These are phyloP conservation scores for Cicer pinnatifidum DNA, from an alignment of 306 rosid species.

Conservation along the genomic window DNA sequence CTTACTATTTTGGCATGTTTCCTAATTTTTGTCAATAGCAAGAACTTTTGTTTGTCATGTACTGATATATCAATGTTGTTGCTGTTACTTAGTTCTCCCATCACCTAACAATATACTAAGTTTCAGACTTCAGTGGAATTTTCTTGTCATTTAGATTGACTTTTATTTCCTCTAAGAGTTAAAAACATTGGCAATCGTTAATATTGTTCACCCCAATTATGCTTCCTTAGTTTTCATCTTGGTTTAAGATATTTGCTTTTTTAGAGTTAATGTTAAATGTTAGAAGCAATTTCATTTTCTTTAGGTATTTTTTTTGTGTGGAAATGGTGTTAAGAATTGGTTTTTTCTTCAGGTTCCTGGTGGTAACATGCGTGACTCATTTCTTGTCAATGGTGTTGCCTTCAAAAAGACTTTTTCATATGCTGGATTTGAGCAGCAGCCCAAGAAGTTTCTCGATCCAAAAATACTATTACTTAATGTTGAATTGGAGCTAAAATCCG, in stretches of 20 bases:
- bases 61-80: neutral
- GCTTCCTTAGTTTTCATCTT: neutral
- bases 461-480: constrained; percentile 80
- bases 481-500: constrained; percentile 97
- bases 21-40: neutral
- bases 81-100: neutral
- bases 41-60: neutral
- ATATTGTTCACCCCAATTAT: neutral
- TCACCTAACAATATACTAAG: neutral
- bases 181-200: neutral
- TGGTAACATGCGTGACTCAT: constrained; percentile 95
- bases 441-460: constrained; percentile 84
- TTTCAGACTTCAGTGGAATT: neutral
- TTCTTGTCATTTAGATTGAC: neutral
- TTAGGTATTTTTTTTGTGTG: constrained; percentile 7
- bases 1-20: constrained; percentile 9
- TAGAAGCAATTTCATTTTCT: constrained; percentile 20
- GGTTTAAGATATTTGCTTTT: neutral
- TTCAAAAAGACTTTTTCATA: constrained; percentile 98
- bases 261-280: neutral
- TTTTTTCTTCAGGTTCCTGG: constrained; percentile 85
- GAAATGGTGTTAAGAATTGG: constrained; percentile 25
- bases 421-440: constrained; percentile 99
- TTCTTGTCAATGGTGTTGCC: constrained; percentile 94
- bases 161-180: neutral